Conservation (phyloP, 2,329 filamentous ascomycete genomes). For the Orbilia blumenaviensis region DNA sequence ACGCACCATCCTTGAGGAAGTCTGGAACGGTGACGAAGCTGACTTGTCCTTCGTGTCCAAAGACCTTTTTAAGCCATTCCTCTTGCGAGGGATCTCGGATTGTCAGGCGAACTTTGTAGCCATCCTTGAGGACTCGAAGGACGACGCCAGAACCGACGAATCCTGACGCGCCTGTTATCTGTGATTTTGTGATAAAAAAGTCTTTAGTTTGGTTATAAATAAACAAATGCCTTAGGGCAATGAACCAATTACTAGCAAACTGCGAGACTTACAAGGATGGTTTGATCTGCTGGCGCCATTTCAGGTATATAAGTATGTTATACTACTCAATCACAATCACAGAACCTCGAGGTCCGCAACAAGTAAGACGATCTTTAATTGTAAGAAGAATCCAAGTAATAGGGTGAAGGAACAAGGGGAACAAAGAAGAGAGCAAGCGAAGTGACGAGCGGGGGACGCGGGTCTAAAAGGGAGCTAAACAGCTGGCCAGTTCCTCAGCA, state of each 20-base stretch:
- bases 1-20: slow-evolving; percentile 74
- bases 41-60: slow-evolving; percentile 35
- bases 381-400: not conserved
- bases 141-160: slow-evolving; percentile 69
- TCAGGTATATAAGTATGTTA: not conserved
- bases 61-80: slow-evolving; percentile 40
- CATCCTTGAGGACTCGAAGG: slow-evolving; percentile 63
- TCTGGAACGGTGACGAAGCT: slow-evolving; percentile 71
- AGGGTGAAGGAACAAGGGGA: not conserved
- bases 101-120: slow-evolving; percentile 64
- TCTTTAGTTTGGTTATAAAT: not conserved
- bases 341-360: not conserved
- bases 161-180: slow-evolving; percentile 57
- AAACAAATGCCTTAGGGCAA: not conserved
- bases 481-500: not conserved
- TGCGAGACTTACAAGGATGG: slow-evolving; percentile 31
- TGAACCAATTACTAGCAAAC: too few relatives aligned
- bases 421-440: not conserved
- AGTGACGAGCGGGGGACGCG: not conserved
- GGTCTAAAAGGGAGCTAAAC: slow-evolving; percentile 18
- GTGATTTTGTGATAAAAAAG: not conserved
- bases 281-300: slow-evolving; percentile 43
- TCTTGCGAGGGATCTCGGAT: slow-evolving; percentile 61
- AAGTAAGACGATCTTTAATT: slow-evolving; percentile 3
- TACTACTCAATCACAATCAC: not conserved